phyloP scores from a whole-genome alignment of 306 rosid genomes.

The Vigna reflexopilosa region DNA sequence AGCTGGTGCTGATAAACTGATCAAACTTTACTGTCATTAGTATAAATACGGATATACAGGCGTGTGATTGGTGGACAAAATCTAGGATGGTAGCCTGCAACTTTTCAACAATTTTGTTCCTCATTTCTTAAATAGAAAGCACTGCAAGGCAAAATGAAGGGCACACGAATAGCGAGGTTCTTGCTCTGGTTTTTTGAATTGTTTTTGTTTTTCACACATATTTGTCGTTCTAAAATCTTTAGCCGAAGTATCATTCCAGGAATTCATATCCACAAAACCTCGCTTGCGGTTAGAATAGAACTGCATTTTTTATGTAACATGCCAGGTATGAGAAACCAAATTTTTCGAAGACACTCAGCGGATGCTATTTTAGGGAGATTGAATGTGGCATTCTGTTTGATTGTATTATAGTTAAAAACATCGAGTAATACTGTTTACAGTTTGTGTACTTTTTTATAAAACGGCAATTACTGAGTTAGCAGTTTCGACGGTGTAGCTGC shows the following conservation, averaged over 20 bases:
- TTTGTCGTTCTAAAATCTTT: conserved; percentile 22
- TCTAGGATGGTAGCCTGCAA: conserved; percentile 3
- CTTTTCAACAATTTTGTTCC: conserved; percentile 24
- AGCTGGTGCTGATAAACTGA: conserved; percentile 82
- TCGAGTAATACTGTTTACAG: background rate
- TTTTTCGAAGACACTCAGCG: background rate
- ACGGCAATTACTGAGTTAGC: background rate
- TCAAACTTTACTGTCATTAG: conserved; percentile 78
- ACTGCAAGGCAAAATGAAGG: background rate
- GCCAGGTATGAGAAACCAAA: background rate
- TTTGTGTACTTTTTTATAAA: background rate
- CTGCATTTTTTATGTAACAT: conserved; percentile 23
- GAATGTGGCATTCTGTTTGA: background rate
- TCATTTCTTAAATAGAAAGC: conserved; percentile 18
- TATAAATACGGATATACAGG: conserved; percentile 37
- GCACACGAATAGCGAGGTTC: conserved; percentile 7
- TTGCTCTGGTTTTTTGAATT: background rate
- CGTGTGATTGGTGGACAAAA: background rate
- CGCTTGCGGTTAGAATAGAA: background rate
- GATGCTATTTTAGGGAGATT: background rate
- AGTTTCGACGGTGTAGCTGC: background rate
- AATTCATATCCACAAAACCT: background rate
- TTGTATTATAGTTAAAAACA: background rate
- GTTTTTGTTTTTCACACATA: conserved; percentile 28
- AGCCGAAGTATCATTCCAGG: conserved; percentile 16